These are phyloP conservation scores for Parachaetomium inaequale DNA, from an alignment of 495 filamentous ascomycete genomes.

Conservation along the genomic window DNA sequence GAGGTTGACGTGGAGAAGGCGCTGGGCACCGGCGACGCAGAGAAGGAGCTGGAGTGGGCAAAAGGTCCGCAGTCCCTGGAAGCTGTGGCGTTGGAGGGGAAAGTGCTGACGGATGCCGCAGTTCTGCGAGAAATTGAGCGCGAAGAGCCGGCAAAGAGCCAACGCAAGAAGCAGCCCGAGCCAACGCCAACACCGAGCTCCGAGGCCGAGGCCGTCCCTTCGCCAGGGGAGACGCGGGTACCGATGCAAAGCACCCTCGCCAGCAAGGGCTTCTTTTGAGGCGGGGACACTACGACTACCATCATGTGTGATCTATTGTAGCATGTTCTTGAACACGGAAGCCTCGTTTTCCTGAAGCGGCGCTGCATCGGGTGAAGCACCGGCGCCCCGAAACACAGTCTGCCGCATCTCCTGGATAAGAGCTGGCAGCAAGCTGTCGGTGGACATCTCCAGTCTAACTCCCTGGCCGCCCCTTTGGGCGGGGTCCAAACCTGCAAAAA, in stretches of 20 bases:
- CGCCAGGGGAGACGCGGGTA: neutral
- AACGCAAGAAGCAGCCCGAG: constrained; percentile 27
- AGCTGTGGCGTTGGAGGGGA: neutral
- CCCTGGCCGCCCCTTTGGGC: constrained; percentile 47
- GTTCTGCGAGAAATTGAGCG: constrained; percentile 78
- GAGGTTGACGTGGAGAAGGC: constrained; percentile 82
- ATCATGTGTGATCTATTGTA: constrained; percentile 37
- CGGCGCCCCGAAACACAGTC: neutral
- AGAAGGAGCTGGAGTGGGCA: constrained; percentile 82
- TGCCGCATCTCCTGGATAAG: constrained; percentile 45
- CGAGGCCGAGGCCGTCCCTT: neutral
- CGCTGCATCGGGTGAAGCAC: neutral
- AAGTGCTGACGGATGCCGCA: constrained; percentile 30
- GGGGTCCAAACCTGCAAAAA: constrained; percentile 55
- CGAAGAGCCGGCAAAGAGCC: constrained; percentile 64
- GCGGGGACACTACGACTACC: neutral
- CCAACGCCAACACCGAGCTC: neutral
- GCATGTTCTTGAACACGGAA: constrained; percentile 49
- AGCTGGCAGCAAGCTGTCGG: constrained; percentile 52
- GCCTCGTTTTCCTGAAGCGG: constrained; percentile 9
- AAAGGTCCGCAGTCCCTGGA: constrained; percentile 53
- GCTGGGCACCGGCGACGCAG: constrained; percentile 73
- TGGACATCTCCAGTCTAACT: constrained; percentile 51
- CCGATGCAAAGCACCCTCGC: constrained; percentile 18
- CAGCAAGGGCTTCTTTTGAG: constrained; percentile 42